A percentile compares a stretch with the other conserved stretches of the same genome.
These are phyloP conservation scores for Penium margaritaceum DNA, from an alignment of 139 green algal genomes.

Conservation along the genomic window DNA sequence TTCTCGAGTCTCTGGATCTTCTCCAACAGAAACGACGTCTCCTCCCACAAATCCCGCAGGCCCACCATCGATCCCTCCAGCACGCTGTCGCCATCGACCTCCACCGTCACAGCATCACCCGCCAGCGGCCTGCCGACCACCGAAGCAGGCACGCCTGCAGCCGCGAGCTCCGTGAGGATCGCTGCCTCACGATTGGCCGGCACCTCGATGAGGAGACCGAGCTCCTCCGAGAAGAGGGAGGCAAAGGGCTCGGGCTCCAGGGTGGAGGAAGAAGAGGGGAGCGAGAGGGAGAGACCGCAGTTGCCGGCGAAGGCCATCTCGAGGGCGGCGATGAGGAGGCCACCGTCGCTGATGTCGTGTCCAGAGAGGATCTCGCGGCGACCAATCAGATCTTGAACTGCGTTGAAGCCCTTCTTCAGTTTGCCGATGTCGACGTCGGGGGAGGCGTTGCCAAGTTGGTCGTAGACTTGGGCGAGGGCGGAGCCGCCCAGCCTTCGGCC, in stretches of 20 bases:
- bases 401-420: slow-evolving; percentile 56
- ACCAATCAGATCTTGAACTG: slow-evolving; percentile 55
- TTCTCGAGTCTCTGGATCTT: slow-evolving; percentile 69
- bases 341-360: slow-evolving; percentile 92
- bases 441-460: slow-evolving; percentile 58
- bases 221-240: slow-evolving; percentile 88
- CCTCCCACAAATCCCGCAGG: slow-evolving; percentile 86
- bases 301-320: slow-evolving; percentile 85
- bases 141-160: slow-evolving; percentile 59
- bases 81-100: slow-evolving; percentile 57
- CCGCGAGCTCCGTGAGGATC: slow-evolving; percentile 59
- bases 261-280: slow-evolving; percentile 48
- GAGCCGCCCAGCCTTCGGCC: slow-evolving; percentile 75
- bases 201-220: slow-evolving; percentile 90
- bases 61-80: slow-evolving; percentile 47
- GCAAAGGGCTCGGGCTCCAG: slow-evolving; percentile 40
- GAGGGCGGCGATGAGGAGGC: slow-evolving; percentile 69
- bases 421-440: slow-evolving; percentile 69
- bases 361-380: slow-evolving; percentile 67
- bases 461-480: slow-evolving; percentile 76
- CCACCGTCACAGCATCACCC: slow-evolving; percentile 48
- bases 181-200: slow-evolving; percentile 53
- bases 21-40: slow-evolving; percentile 86
- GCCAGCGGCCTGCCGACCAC: slow-evolving; percentile 58
- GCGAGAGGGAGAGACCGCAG: slow-evolving; percentile 62